Evolutionary conservation across 257 asterid genomes (phyloP).

Genomic region (Plantago elongata): DNA sequence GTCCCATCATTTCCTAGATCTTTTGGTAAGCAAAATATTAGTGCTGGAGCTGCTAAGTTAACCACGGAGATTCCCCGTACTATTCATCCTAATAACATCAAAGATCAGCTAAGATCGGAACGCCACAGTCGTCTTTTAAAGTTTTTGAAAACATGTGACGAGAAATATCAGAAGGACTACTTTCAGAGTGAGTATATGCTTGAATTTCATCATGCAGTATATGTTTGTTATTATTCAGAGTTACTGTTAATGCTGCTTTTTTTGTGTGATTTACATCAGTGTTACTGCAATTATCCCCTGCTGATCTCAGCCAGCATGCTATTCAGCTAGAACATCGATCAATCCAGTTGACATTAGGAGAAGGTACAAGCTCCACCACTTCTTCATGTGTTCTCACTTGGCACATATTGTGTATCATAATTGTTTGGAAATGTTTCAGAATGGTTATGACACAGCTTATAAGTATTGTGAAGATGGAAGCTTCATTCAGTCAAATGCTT

Average conservation of each 20-base stretch:
- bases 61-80: conserved; percentile 38
- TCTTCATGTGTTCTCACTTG: conserved; percentile 1
- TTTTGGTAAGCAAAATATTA: conserved; percentile 39
- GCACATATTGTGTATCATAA: conserved; percentile 9
- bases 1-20: conserved; percentile 45
- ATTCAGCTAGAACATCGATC: conserved; percentile 71
- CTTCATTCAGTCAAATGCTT: conserved; percentile 4
- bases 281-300: conserved; percentile 53
- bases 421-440: not conserved
- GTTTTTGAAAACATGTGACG: conserved; percentile 74
- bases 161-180: conserved; percentile 47
- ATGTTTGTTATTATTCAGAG: conserved; percentile 9
- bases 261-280: conserved; percentile 40
- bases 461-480: conserved; percentile 16
- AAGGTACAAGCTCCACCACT: conserved; percentile 39
- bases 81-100: conserved; percentile 31
- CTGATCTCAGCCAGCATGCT: conserved; percentile 76
- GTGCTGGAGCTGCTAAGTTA: conserved; percentile 41
- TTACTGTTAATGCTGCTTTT: conserved; percentile 14
- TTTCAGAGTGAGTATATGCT: conserved; percentile 52
- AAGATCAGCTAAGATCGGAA: conserved; percentile 53
- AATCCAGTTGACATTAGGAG: conserved; percentile 59
- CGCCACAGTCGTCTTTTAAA: conserved; percentile 62
- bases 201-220: conserved; percentile 18
- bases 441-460: conserved; percentile 8